Percentiles rank a stretch among this genome's conserved stretches.
phyloP scores from a whole-genome alignment of 2,329 filamentous ascomycete species.

The Hyphodiscus sp. region DNA sequence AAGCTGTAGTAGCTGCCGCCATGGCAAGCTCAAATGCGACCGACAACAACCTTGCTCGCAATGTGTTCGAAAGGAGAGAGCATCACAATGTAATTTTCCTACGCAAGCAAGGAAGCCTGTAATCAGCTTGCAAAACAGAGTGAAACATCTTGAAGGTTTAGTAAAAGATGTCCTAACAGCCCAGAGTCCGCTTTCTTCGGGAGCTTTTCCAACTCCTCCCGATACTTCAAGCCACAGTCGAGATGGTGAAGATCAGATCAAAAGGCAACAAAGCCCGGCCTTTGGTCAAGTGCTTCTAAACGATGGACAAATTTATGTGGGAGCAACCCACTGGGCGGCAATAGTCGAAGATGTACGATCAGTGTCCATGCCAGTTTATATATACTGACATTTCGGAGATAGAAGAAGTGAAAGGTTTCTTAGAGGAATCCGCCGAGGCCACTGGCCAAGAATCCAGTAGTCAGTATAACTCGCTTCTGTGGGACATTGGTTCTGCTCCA shows the following conservation, averaged over 20 bases:
- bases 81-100: constrained; percentile 43
- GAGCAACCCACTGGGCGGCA: constrained; percentile 54
- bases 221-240: too few relatives aligned
- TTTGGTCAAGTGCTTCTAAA: constrained; percentile 39
- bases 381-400: constrained; percentile 36
- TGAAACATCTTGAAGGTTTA: too few relatives aligned
- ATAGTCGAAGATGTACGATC: constrained; percentile 50
- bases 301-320: constrained; percentile 45
- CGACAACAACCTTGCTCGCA: constrained; percentile 45
- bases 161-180: too few relatives aligned
- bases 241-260: too few relatives aligned
- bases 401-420: constrained; percentile 52
- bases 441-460: constrained; percentile 9
- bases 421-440: constrained; percentile 31
- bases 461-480: too few relatives aligned
- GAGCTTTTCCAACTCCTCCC: too few relatives aligned
- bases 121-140: too few relatives aligned
- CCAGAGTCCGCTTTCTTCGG: too few relatives aligned
- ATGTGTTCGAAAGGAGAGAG: constrained; percentile 43
- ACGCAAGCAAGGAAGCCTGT: too few relatives aligned
- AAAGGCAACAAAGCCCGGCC: background rate
- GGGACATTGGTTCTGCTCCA: too few relatives aligned
- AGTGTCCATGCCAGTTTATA: background rate
- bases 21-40: constrained; percentile 41
- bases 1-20: constrained; percentile 17